Percentiles rank a stretch among this genome's conserved stretches.
Evolutionary conservation across 225 moss, liverwort and hornwort genomes (phyloP).

Genomic region (Antitrichia curtipendula): DNA sequence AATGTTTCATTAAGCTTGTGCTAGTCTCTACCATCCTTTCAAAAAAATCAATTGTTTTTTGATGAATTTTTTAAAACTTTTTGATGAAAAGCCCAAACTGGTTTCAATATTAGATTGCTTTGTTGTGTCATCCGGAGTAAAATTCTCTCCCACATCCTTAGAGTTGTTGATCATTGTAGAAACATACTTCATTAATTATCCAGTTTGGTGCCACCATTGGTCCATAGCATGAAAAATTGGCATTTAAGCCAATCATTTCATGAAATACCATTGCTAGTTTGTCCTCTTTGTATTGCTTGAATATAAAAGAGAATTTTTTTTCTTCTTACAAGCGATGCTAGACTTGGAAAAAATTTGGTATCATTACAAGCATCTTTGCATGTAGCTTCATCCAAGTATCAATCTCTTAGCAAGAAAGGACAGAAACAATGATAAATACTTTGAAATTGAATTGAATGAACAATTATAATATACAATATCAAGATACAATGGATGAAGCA

Average conservation of each 20-base stretch:
- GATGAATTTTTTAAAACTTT: background rate
- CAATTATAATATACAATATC: too few relatives aligned
- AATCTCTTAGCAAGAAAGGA: too few relatives aligned
- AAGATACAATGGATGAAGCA: too few relatives aligned
- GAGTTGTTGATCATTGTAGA: rapidly evolving
- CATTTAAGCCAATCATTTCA: rapidly evolving
- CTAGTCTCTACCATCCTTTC: background rate
- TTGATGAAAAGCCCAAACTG: background rate
- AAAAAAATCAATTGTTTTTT: background rate
- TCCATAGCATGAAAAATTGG: background rate
- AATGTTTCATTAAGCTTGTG: background rate
- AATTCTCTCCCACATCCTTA: background rate
- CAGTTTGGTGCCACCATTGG: background rate
- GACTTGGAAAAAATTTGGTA: too few relatives aligned
- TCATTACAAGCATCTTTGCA: too few relatives aligned
- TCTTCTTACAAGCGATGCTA: too few relatives aligned
- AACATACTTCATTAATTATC: background rate
- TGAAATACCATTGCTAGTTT: background rate
- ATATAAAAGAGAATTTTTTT: too few relatives aligned
- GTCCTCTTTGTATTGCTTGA: background rate
- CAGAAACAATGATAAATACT: too few relatives aligned
- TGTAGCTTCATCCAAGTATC: too few relatives aligned
- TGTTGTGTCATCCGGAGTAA: rapidly evolving
- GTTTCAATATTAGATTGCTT: rapidly evolving
- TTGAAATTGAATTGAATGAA: too few relatives aligned